Base-by-base conservation (phyloP, 306 rosid genomes). In the Neltuma alba region DNA sequence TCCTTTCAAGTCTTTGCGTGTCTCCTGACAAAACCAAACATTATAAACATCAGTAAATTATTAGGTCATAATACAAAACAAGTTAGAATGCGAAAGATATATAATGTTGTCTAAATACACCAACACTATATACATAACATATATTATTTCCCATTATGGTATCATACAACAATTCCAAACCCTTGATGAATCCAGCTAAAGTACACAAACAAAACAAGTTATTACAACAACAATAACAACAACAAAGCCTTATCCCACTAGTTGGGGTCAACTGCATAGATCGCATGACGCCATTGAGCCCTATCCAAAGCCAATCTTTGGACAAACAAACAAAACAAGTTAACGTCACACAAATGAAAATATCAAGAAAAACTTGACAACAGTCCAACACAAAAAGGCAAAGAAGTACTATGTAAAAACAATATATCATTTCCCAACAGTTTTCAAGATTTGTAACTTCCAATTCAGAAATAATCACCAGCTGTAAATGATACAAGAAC, bases 1-100 rank as follows among this genome's bases (percentile, higher is more conserved):
- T 63, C 76, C 81, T 67, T 85, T 85, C 76, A 82, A 66, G 67
- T 82, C 80, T 82, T 85, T 82, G 83, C 77, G 50, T 60, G 85
- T 70, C 75, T 87, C 93, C 98, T 93, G 92, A 80, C 25, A 44
- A 87, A 65, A 80, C 77, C 77, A 76, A 79, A 45, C 42, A 60
- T 80, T 66, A 70, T 69, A 23, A 16, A 16, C 27, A 83, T 75
- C 77, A 76, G 68, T 34, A 69, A 82, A 25, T 64, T 64, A 33
- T 23, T 58, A 47, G 66, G 44, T 75, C 70, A 54, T 12, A 44
- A 15, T 31, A 42, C 55, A 47, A 23, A 55, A 74, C n/a, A 28
- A 11, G 42, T 64, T 47, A 3, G 25, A 67, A 77, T 52, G 27
- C 31, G 27, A 55, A 63, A 60, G 45, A 9, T 16, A 21, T 23